A percentile compares a stretch with the other conserved stretches of the same genome.
Conservation (phyloP, 257 asterid species). For the Gynochthodes officinalis region DNA sequence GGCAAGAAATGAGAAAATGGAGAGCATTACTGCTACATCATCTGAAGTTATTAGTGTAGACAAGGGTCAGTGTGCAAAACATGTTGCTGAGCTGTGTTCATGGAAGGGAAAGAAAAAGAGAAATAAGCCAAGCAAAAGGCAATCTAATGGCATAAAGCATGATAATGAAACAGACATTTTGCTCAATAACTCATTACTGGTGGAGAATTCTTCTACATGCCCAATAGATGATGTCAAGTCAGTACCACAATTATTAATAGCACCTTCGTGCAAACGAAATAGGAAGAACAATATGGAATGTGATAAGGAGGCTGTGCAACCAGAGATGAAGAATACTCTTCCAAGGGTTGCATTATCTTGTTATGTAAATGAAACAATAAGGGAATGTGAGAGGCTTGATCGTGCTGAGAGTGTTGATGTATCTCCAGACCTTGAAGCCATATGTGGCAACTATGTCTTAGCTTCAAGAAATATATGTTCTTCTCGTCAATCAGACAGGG, state of each 20-base stretch:
- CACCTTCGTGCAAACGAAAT: not conserved
- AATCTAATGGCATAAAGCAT: not conserved
- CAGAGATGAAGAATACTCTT: slow-evolving; percentile 4
- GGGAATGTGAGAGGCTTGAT: not conserved
- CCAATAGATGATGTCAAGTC: not conserved
- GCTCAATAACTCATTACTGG: not conserved
- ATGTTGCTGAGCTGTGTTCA: not conserved
- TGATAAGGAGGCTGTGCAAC: not conserved
- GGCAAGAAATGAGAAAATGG: not conserved
- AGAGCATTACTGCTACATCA: not conserved
- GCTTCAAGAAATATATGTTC: not conserved
- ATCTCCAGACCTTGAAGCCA: slow-evolving; percentile 5
- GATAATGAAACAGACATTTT: not conserved
- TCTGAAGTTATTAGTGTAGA: not conserved
- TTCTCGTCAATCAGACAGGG: slow-evolving; percentile 9
- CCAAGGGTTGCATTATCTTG: slow-evolving; percentile 5
- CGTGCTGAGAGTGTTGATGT: not conserved
- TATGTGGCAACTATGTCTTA: not conserved
- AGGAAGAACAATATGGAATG: not conserved
- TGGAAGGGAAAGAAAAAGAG: not conserved
- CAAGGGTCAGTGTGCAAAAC: not conserved
- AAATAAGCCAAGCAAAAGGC: not conserved
- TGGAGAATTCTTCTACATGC: not conserved
- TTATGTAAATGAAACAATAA: not conserved
- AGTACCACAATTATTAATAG: too few species aligned